These are phyloP conservation scores for Gaeumannomyces tritici DNA, from an alignment of 2,329 filamentous ascomycete genomes.

Conservation along the genomic window DNA sequence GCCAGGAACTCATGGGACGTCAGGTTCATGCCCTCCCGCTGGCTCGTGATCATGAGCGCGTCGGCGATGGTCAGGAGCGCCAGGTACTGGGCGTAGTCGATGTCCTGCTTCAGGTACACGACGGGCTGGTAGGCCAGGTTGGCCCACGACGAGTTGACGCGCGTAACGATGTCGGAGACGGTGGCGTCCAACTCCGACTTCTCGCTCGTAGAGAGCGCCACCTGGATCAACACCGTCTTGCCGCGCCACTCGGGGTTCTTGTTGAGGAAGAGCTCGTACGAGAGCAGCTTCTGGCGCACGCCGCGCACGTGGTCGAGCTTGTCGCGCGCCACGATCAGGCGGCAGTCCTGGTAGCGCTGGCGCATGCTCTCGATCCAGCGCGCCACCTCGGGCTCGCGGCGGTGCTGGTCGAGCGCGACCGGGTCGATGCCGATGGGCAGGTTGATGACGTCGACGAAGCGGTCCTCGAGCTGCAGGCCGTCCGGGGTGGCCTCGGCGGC, in stretches of 20 bases:
- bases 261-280: constrained; percentile 89
- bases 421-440: constrained; percentile 90
- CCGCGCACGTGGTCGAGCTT: constrained; percentile 90
- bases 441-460: constrained; percentile 81
- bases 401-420: constrained; percentile 59
- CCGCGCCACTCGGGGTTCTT: constrained; percentile 86
- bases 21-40: constrained; percentile 95
- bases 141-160: constrained; percentile 86
- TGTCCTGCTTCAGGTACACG: constrained; percentile 90
- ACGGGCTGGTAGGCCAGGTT: constrained; percentile 87
- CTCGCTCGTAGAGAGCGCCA: constrained; percentile 83
- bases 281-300: constrained; percentile 84
- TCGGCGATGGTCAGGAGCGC: constrained; percentile 84
- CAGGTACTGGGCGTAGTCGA: constrained; percentile 87
- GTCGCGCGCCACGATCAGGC: constrained; percentile 83
- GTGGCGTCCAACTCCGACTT: constrained; percentile 80
- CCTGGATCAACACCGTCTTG: constrained; percentile 84
- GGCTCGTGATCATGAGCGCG: constrained; percentile 85
- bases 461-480: constrained; percentile 82
- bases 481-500: constrained; percentile 84
- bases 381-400: constrained; percentile 61
- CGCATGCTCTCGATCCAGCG: constrained; percentile 73
- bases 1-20: constrained; percentile 91
- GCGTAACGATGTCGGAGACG: constrained; percentile 86
- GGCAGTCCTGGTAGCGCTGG: constrained; percentile 79